Conservation (phyloP, 140 eudicot species). For the Oenanthe javanica region DNA sequence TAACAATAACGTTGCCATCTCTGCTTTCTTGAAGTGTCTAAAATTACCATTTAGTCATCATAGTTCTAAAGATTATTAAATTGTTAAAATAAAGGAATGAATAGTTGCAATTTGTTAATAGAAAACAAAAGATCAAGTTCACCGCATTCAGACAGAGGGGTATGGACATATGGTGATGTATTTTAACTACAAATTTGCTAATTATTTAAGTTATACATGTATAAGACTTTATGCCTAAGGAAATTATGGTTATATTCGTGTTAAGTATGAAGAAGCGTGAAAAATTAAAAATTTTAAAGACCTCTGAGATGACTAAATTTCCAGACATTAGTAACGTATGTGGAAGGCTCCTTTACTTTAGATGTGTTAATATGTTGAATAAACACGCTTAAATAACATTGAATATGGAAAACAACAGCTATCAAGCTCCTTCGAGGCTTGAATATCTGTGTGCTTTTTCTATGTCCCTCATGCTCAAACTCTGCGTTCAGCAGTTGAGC, state of each 20-base stretch:
- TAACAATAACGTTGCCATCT: neutral
- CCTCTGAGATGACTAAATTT: neutral
- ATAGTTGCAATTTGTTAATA: neutral
- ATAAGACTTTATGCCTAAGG: neutral
- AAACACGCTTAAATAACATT: neutral
- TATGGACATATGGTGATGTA: neutral
- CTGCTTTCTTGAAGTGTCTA: neutral
- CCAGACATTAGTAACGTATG: neutral
- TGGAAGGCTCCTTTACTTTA: neutral
- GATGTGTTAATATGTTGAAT: neutral
- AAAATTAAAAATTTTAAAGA: neutral
- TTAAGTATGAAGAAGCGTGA: neutral
- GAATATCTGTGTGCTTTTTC: neutral
- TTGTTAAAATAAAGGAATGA: neutral
- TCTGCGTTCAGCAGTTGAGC: neutral
- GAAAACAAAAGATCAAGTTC: neutral
- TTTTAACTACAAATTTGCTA: neutral
- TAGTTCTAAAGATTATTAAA: neutral
- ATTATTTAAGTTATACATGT: neutral
- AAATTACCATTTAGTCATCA: neutral
- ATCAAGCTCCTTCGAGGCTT: neutral
- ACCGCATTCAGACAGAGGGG: neutral
- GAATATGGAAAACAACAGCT: neutral
- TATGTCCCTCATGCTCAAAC: neutral
- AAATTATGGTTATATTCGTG: neutral